A percentile compares a stretch with the other conserved stretches of the same genome.
These are phyloP conservation scores for Solanum stenotomum DNA, from an alignment of 257 asterid genomes.

Conservation along the genomic window DNA sequence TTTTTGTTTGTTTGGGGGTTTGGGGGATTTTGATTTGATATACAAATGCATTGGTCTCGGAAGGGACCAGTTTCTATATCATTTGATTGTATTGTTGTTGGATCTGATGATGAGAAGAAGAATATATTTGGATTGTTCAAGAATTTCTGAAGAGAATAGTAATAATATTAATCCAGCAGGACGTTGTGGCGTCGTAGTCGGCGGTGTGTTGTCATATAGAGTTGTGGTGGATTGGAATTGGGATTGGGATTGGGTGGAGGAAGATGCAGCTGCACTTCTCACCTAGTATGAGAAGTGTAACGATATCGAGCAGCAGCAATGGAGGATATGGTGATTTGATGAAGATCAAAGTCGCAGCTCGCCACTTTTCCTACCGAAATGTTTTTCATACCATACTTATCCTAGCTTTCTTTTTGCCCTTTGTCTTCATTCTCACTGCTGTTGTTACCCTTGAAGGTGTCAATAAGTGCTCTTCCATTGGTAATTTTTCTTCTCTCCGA, in stretches of 20 bases:
- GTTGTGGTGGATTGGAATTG: conserved; percentile 9
- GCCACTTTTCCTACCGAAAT: conserved; percentile 71
- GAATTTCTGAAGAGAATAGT: not conserved
- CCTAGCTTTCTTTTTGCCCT: conserved; percentile 87
- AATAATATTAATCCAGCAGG: not conserved
- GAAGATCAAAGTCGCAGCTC: conserved; percentile 93
- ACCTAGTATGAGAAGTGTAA: conserved; percentile 99
- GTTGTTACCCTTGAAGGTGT: conserved; percentile 95
- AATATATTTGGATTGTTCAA: conserved; percentile 7
- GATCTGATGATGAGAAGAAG: conserved; percentile 18
- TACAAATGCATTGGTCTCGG: conserved; percentile 18
- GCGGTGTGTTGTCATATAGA: not conserved
- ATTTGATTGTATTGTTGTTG: conserved; percentile 4
- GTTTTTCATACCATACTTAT: conserved; percentile 72
- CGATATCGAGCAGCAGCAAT: conserved; percentile 74
- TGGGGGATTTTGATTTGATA: not conserved
- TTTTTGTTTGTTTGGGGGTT: conserved; percentile 5
- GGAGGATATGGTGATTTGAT: conserved; percentile 66
- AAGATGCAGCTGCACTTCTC: conserved; percentile 99
- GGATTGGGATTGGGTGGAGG: conserved; percentile 27
- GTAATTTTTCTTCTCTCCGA: conserved; percentile 19
- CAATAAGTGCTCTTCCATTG: conserved; percentile 94
- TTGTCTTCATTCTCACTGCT: conserved; percentile 88
- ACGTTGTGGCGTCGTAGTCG: not conserved
- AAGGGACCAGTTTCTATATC: conserved; percentile 7